Evolutionary conservation across 352 stramenopile genomes (phyloP), one percentile per base, ranked within the genome.

Genomic region (Globisporangium camurandrum): DNA sequence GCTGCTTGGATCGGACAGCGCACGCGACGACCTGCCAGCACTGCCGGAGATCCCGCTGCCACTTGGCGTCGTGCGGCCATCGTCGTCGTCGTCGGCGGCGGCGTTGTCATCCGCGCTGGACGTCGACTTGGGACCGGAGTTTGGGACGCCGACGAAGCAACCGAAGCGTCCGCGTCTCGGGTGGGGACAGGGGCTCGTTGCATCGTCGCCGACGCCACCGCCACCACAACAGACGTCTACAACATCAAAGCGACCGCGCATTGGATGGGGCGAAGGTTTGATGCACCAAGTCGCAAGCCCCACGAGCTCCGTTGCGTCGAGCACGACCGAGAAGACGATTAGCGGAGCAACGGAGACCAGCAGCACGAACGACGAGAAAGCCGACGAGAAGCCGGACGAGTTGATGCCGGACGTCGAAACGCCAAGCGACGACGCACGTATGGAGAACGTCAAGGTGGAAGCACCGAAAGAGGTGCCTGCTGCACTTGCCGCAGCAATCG

Each of bases 161-260:
- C 67, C 57, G 20, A 82, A 91, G 27, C 67, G 83, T 14, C 77
- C 79, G 27, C 68, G 83, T 10, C 56, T 94, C 17, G 83, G 80
- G 17, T 94, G 83, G 83, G 83, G 83, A 3, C 83, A 94, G 67
- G 83, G 83, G 11, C 61, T 94, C n/a, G 69, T 88, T 4, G 73
- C 74, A 1, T 60, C 69, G 3, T 90, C 73, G 23, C 71, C 74
- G 26, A 73, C 73, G 28, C 64, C 81, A 36, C 55, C 73, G 30
- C 62, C 79, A 36, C 57, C 59, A 41, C 36, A 49, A 39, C 19
- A 10, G 27, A 17, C 44, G 3, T n/a, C n/a, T n/a, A n/a, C n/a
- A n/a, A n/a, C n/a, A n/a, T n/a, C n/a, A n/a, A 93, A 93, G 51
- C 80, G 83, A 16, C 80, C 80, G 43, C 73, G 83, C 16, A 84